A percentile compares a stretch with the other conserved stretches of the same genome.
phyloP scores from a whole-genome alignment of 108 stramenopile species.

The Epipyxis sp. region DNA sequence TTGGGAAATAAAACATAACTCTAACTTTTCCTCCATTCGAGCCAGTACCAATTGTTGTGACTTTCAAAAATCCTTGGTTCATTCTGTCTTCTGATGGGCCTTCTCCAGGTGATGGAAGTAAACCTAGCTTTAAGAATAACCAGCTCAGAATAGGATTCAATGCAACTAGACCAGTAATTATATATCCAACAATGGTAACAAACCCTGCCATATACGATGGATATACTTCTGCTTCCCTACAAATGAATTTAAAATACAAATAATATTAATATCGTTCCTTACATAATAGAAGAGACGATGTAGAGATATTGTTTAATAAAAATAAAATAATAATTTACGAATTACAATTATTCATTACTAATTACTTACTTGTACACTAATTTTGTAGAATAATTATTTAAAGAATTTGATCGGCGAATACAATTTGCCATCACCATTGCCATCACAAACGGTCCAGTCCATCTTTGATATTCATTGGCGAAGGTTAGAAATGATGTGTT shows the following conservation, averaged over 20 bases:
- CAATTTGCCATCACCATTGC: slow-evolving; percentile 62
- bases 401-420: slow-evolving; percentile 62
- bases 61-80: slow-evolving; percentile 53
- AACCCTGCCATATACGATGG: neutral
- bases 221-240: slow-evolving; percentile 48
- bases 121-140: slow-evolving; percentile 54
- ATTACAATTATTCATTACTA: too few species aligned
- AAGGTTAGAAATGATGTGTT: neutral
- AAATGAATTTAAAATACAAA: too few species aligned
- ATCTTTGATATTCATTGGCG: slow-evolving; percentile 1
- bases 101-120: slow-evolving; percentile 69
- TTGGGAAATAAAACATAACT: slow-evolving; percentile 19
- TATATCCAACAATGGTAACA: neutral
- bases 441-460: slow-evolving; percentile 68
- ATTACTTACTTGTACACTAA: too few species aligned
- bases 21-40: neutral
- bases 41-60: slow-evolving; percentile 1
- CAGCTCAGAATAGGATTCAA: slow-evolving; percentile 32
- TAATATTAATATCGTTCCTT: too few species aligned
- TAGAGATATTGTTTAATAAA: too few species aligned
- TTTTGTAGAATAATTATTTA: slow-evolving; percentile 40
- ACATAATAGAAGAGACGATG: too few species aligned
- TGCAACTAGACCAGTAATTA: neutral
- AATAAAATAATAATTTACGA: too few species aligned
- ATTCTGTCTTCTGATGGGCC: slow-evolving; percentile 68